These are phyloP conservation scores for Globisporangium canariense DNA, from an alignment of 352 stramenopile genomes.

Conservation along the genomic window DNA sequence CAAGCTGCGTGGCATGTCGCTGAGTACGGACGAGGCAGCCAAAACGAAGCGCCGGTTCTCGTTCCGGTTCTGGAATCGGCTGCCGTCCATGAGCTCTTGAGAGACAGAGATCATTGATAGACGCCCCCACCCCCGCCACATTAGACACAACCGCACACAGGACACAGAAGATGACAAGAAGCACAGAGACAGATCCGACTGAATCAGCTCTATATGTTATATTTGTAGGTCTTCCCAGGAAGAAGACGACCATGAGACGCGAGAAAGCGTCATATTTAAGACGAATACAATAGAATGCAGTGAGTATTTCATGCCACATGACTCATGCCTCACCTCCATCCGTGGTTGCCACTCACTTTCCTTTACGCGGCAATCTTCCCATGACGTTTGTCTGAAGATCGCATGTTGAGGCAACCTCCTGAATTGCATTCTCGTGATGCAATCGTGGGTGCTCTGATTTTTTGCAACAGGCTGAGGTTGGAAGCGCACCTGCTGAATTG, in stretches of 20 bases:
- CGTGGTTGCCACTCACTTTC: not conserved
- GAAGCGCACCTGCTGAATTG: not conserved
- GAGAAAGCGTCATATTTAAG: conserved; percentile 10
- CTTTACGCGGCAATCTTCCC: not conserved
- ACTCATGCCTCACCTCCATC: no score
- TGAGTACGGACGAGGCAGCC: conserved; percentile 43
- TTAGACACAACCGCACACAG: conserved; percentile 1
- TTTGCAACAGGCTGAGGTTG: not conserved
- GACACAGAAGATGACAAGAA: not conserved
- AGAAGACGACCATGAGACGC: not conserved
- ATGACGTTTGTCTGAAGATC: not conserved
- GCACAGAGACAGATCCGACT: conserved; percentile 5
- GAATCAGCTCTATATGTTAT: conserved; percentile 9
- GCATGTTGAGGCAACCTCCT: not conserved
- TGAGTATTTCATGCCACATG: not conserved
- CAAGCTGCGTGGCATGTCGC: conserved; percentile 59
- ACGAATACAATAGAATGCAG: conserved; percentile 10
- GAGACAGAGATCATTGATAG: not conserved
- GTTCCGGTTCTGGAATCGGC: conserved; percentile 56
- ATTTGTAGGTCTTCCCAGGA: conserved; percentile 3
- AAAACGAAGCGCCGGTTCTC: conserved; percentile 73
- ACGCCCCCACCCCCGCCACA: not conserved
- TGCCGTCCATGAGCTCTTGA: conserved; percentile 14
- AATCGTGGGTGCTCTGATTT: conserved; percentile 1
- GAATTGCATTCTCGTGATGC: not conserved